Conservation (phyloP, 257 asterid genomes). For the Knoxia roxburghii region DNA sequence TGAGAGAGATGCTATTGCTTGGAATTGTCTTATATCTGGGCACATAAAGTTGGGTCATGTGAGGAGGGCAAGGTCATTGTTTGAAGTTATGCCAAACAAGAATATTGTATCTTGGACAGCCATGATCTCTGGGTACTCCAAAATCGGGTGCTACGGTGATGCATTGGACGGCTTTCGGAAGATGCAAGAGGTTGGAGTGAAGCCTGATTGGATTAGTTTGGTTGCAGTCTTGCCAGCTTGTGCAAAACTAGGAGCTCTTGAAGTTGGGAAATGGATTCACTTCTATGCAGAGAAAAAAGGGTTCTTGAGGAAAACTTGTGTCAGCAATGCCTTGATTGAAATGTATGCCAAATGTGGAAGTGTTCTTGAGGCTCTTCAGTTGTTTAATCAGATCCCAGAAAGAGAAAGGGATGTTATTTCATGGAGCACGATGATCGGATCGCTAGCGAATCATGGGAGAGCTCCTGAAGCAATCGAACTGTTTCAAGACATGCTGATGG, state of each 20-base stretch:
- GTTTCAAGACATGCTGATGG: constrained; percentile 49
- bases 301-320: constrained; percentile 37
- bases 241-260: constrained; percentile 66
- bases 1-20: constrained; percentile 62
- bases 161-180: constrained; percentile 61
- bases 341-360: constrained; percentile 85
- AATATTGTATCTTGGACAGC: constrained; percentile 67
- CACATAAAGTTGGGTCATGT: constrained; percentile 52
- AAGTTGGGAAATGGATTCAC: constrained; percentile 75
- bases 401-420: constrained; percentile 56
- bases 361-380: constrained; percentile 45
- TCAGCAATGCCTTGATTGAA: constrained; percentile 71
- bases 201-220: constrained; percentile 77
- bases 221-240: constrained; percentile 67
- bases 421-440: constrained; percentile 75
- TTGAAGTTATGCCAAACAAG: constrained; percentile 53
- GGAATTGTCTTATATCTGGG: constrained; percentile 68
- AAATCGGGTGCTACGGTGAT: constrained; percentile 41
- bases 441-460: constrained; percentile 70
- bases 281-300: constrained; percentile 48
- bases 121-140: constrained; percentile 69
- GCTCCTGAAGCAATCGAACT: constrained; percentile 56
- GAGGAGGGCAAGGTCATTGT: constrained; percentile 48
- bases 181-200: constrained; percentile 62
- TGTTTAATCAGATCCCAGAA: constrained; percentile 42